These are phyloP conservation scores for Aspergillus sclerotiicarbonarius DNA, from an alignment of 495 filamentous ascomycete species.

Conservation along the genomic window DNA sequence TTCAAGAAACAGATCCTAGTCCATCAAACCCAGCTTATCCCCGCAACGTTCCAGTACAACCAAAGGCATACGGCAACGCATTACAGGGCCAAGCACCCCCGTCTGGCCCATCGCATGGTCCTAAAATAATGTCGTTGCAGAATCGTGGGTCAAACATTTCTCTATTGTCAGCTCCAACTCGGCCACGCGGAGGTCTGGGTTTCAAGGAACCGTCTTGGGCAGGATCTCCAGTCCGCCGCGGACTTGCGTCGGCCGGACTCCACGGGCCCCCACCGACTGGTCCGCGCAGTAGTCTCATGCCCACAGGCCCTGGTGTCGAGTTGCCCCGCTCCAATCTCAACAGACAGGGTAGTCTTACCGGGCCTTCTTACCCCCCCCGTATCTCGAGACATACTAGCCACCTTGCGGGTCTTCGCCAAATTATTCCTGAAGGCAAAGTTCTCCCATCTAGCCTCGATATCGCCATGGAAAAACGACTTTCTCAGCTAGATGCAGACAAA, in stretches of 20 bases:
- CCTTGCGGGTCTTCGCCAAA: slow-evolving; percentile 48
- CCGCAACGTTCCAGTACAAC: slow-evolving; percentile 32
- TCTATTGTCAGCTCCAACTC: slow-evolving; percentile 58
- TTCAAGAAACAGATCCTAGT: slow-evolving; percentile 1
- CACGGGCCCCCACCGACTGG: slow-evolving; percentile 44
- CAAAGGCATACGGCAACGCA: slow-evolving; percentile 30
- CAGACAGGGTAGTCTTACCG: slow-evolving; percentile 49
- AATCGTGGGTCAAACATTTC: slow-evolving; percentile 49
- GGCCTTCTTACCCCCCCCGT: slow-evolving; percentile 49
- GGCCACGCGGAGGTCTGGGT: slow-evolving; percentile 50
- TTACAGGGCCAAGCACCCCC: slow-evolving; percentile 41
- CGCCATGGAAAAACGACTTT: slow-evolving; percentile 45
- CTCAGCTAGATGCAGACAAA: slow-evolving; percentile 53
- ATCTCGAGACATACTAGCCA: slow-evolving; percentile 52
- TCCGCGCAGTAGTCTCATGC: slow-evolving; percentile 39
- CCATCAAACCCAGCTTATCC: slow-evolving; percentile 15
- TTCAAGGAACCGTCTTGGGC: slow-evolving; percentile 37
- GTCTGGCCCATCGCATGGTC: slow-evolving; percentile 46
- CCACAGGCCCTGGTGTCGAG: slow-evolving; percentile 25
- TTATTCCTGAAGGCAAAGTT: slow-evolving; percentile 52
- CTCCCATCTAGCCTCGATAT: slow-evolving; percentile 39
- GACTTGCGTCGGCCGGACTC: slow-evolving; percentile 26
- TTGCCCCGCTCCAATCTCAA: slow-evolving; percentile 33
- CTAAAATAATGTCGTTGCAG: slow-evolving; percentile 45
- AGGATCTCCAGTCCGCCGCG: slow-evolving; percentile 40